Evolutionary conservation across 345 rosid genomes (phyloP).

Genomic region (Aethionema arabicum): DNA sequence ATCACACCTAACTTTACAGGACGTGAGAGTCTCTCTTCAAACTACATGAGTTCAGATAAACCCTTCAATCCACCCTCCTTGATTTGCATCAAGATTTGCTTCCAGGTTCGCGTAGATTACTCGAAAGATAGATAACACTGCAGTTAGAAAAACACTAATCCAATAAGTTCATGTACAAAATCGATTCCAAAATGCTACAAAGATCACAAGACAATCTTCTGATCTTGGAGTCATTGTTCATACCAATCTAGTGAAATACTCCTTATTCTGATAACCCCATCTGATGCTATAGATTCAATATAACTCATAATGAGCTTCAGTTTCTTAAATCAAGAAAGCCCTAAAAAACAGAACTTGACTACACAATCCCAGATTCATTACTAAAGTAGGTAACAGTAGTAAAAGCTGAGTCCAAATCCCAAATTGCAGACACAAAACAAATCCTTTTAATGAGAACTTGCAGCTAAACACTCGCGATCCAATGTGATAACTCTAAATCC

Average conservation of each 20-base stretch:
- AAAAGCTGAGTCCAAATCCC: conserved; percentile 22
- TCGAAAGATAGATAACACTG: conserved; percentile 27
- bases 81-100: conserved; percentile 22
- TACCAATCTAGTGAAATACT: not conserved
- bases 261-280: not conserved
- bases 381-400: not conserved
- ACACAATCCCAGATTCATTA: conserved; percentile 25
- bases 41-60: conserved; percentile 37
- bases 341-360: conserved; percentile 14
- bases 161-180: not conserved
- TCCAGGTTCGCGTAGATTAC: conserved; percentile 10
- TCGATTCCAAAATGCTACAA: not conserved
- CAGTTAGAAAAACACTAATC: conserved; percentile 7
- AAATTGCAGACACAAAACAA: conserved; percentile 20
- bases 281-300: not conserved
- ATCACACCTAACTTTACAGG: conserved; percentile 25
- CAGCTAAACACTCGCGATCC: conserved; percentile 22
- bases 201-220: not conserved
- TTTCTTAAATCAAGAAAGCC: conserved; percentile 23
- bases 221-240: not conserved
- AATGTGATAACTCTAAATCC: conserved; percentile 26
- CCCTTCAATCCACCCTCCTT: conserved; percentile 11
- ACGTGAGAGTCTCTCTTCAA: conserved; percentile 32
- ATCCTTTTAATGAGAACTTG: conserved; percentile 5
- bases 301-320: not conserved